phyloP scores from a whole-genome alignment of 805 yeast genomes.

The Henningerozyma blattae region DNA sequence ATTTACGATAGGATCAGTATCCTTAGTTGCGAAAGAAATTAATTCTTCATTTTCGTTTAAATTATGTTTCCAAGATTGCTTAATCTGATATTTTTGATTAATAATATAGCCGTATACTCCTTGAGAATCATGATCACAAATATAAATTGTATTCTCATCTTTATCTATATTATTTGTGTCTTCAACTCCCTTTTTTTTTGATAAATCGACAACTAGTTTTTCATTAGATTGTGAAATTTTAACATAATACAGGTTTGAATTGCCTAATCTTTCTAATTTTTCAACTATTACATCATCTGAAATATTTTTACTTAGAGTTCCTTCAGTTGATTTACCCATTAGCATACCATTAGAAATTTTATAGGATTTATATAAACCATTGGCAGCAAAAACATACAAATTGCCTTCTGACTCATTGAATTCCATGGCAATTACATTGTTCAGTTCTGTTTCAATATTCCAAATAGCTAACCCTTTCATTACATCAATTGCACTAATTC shows the following conservation, averaged over 20 bases:
- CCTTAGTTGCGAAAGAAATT: conserved; percentile 29
- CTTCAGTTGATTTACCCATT: background rate
- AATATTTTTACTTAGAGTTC: background rate
- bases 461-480: conserved; percentile 30
- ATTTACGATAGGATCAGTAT: conserved; percentile 36
- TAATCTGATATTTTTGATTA: conserved; percentile 7
- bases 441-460: conserved; percentile 21
- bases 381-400: conserved; percentile 15
- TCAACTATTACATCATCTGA: too few relatives aligned
- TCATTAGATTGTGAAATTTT: conserved; percentile 7
- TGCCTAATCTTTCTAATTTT: conserved; percentile 3
- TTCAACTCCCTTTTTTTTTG: conserved; percentile 5
- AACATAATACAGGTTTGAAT: conserved; percentile 7
- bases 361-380: conserved; percentile 19
- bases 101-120: conserved; percentile 18
- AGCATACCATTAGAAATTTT: conserved; percentile 3
- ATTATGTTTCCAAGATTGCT: conserved; percentile 29
- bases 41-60: conserved; percentile 26
- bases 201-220: conserved; percentile 7
- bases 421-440: conserved; percentile 14
- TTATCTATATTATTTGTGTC: conserved; percentile 2
- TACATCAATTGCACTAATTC: conserved; percentile 33
- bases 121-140: conserved; percentile 12
- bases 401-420: conserved; percentile 9
- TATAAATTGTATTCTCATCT: conserved; percentile 6